Percentiles rank a stretch among this genome's conserved stretches.
phyloP scores from a whole-genome alignment of 2,329 filamentous ascomycete species.

The Madurella mycetomatis region DNA sequence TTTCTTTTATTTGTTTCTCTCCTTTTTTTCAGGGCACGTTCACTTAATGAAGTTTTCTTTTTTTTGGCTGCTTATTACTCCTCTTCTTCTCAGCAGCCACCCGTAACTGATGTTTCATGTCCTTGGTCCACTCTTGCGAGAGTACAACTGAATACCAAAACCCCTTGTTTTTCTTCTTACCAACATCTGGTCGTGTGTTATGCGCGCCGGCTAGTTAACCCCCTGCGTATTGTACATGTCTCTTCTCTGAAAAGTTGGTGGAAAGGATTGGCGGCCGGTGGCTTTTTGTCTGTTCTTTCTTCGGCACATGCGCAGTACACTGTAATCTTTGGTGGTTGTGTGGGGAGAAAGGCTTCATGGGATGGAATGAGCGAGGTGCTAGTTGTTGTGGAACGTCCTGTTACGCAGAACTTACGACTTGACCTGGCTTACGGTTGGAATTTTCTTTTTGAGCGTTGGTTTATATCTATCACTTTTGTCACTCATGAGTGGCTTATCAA shows the following conservation, averaged over 20 bases:
- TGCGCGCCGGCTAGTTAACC: not conserved
- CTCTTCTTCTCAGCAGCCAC: constrained; percentile 4
- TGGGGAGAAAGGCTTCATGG: not conserved
- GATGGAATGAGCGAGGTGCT: not conserved
- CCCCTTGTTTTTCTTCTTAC: not conserved
- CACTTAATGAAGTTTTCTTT: constrained; percentile 21
- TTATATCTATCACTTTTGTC: not conserved
- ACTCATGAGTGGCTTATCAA: not conserved
- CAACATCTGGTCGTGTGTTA: not conserved
- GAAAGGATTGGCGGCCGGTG: not conserved
- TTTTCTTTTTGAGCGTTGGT: constrained; percentile 2
- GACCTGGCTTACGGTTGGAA: constrained; percentile 5
- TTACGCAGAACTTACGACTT: constrained; percentile 8
- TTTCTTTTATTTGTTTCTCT: constrained; percentile 7
- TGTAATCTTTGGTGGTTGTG: constrained; percentile 1
- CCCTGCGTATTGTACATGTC: not conserved
- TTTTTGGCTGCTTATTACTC: constrained; percentile 13
- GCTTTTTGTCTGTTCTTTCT: not conserved
- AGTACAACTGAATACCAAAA: constrained; percentile 2
- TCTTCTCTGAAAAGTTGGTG: not conserved
- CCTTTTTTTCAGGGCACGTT: constrained; percentile 22
- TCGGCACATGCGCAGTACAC: constrained; percentile 1
- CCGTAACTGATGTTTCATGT: constrained; percentile 15
- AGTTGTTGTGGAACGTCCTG: constrained; percentile 11
- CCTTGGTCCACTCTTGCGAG: constrained; percentile 1